Conservation (phyloP, 108 stramenopile species). For the Fragilaria crotonensis region DNA sequence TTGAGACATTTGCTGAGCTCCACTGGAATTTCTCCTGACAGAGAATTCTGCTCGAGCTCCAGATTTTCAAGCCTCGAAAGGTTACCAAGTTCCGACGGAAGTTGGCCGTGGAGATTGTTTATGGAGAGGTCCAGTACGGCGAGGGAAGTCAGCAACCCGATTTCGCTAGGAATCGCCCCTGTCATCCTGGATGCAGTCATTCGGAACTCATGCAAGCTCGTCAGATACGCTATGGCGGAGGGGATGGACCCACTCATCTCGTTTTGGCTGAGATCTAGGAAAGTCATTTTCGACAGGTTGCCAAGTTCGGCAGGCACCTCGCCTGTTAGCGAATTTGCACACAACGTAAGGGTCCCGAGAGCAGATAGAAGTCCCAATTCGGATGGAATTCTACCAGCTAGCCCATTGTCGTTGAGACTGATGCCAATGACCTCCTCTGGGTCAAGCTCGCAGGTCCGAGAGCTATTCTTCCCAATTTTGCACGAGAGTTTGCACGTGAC, state of each 20-base stretch:
- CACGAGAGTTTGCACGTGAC: slow-evolving; percentile 30
- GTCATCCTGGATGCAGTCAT: background rate
- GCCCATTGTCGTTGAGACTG: slow-evolving; percentile 5
- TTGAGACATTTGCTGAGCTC: background rate
- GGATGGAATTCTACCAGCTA: slow-evolving; percentile 13
- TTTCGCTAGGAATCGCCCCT: background rate
- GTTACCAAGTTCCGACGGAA: background rate
- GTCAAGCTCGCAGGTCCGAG: background rate
- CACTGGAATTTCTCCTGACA: background rate
- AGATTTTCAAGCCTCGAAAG: background rate
- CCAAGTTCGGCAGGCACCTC: slow-evolving; percentile 14
- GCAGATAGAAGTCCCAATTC: slow-evolving; percentile 1
- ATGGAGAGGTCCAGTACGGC: background rate
- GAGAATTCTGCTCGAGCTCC: background rate
- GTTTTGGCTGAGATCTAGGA: slow-evolving; percentile 11
- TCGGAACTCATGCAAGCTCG: background rate
- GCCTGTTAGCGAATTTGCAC: slow-evolving; percentile 13
- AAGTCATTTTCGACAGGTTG: background rate
- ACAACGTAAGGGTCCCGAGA: slow-evolving; percentile 6
- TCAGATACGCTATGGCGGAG: background rate
- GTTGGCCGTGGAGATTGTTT: background rate
- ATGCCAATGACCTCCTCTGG: background rate
- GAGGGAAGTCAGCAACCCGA: background rate
- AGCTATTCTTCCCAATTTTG: background rate
- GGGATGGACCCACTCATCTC: slow-evolving; percentile 14